Evolutionary conservation across 1,284 basidiomycete species (phyloP), one percentile per base, ranked within the genome.

Genomic region (Kalmanozyma brasiliensis): DNA sequence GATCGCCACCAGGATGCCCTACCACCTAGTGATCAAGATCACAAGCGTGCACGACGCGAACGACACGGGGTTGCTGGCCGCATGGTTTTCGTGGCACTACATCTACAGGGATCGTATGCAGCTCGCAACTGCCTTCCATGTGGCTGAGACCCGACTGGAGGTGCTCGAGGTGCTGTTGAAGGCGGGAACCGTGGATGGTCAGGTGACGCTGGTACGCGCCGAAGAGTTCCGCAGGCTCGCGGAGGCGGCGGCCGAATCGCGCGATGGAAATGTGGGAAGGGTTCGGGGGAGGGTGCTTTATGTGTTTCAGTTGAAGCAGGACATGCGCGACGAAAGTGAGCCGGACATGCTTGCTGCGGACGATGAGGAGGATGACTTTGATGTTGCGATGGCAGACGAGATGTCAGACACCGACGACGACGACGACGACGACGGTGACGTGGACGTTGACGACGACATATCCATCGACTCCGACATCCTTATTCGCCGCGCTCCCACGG

Each of bases 1-100:
- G n/a, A n/a, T n/a, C n/a, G n/a, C n/a, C n/a, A n/a, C n/a, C n/a
- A n/a, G n/a, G n/a, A n/a, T n/a, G n/a, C n/a, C n/a, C n/a, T n/a
- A n/a, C n/a, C n/a, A n/a, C n/a, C n/a, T n/a, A n/a, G n/a, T n/a
- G n/a, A n/a, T n/a, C n/a, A n/a, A n/a, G n/a, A n/a, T n/a, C n/a
- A n/a, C n/a, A n/a, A n/a, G n/a, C n/a, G n/a, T n/a, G n/a, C n/a
- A n/a, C n/a, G n/a, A n/a, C n/a, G n/a, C n/a, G n/a, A n/a, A n/a
- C n/a, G n/a, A n/a, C n/a, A n/a, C n/a, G n/a, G n/a, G n/a, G n/a
- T n/a, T n/a, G n/a, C n/a, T n/a, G n/a, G n/a, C n/a, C n/a, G n/a
- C n/a, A 2, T 61, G 58, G 58, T 61, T 61, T 22, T 42, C 58
- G 2, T 19, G 49, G 4, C 41, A 61, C 51, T 53, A 44, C 32